Evolutionary conservation across 1,284 basidiomycete genomes (phyloP).

Genomic region (Apiotrichum mycotoxinovorans): DNA sequence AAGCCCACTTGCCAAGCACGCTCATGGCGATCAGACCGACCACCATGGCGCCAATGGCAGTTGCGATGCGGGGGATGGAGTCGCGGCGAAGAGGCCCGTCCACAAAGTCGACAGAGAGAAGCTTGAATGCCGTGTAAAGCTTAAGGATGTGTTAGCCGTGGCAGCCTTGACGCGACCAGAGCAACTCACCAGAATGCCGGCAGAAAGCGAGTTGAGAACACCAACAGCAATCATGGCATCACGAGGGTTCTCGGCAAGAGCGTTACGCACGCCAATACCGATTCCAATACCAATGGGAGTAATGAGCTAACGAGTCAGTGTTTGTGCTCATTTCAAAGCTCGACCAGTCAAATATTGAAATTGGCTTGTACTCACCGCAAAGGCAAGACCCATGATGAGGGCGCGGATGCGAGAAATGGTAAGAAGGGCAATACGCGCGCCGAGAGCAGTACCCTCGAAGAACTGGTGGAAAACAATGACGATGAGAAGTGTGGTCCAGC

Average conservation of each 20-base stretch:
- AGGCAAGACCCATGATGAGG: slow-evolving; percentile 26
- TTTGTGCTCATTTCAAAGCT: no score
- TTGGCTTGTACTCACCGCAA: slow-evolving; percentile 14
- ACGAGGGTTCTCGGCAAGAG: slow-evolving; percentile 37
- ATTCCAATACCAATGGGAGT: slow-evolving; percentile 35
- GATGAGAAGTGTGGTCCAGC: slow-evolving; percentile 29
- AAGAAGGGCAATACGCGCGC: slow-evolving; percentile 32
- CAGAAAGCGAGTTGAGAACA: slow-evolving; percentile 36
- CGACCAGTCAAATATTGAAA: no score
- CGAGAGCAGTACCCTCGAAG: slow-evolving; percentile 37
- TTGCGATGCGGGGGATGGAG: slow-evolving; percentile 17
- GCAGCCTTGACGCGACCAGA: no score
- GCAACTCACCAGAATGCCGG: slow-evolving; percentile 21
- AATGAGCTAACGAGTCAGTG: slow-evolving; percentile 12
- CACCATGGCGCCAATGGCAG: slow-evolving; percentile 26
- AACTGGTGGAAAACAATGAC: slow-evolving; percentile 41
- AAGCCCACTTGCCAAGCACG: slow-evolving; percentile 49
- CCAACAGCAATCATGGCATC: slow-evolving; percentile 36
- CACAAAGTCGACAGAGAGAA: slow-evolving; percentile 31
- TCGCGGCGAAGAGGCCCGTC: slow-evolving; percentile 28
- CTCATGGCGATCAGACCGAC: slow-evolving; percentile 42
- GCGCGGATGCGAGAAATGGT: slow-evolving; percentile 20
- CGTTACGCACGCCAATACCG: slow-evolving; percentile 36
- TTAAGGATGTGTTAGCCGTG: neutral
- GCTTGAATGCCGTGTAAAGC: slow-evolving; percentile 37